Base-by-base conservation (phyloP, 2,329 filamentous ascomycete genomes). In the Zasmidium citrigriseum region DNA sequence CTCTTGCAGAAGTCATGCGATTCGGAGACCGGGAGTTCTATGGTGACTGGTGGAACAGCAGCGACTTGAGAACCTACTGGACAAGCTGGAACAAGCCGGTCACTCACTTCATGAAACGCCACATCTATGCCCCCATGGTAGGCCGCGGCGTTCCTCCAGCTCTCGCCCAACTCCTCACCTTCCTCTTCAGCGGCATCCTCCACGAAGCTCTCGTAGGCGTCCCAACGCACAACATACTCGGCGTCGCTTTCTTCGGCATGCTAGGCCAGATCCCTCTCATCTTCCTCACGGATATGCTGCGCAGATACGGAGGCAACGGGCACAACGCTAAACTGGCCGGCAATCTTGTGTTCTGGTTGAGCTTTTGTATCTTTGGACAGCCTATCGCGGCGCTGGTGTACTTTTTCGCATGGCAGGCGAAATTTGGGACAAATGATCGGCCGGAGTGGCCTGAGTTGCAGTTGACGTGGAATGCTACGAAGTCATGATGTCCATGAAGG, bases 371-470 rank as follows among this genome's bases (percentile, higher is more conserved):
- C 2, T 89, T 99, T 12, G 95, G 95, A 2, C 95, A 99, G 79
- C 95, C 95, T 0, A 84, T 98, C 67, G 95, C 91, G 1, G 93
- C 91, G 0, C 78, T 99, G 60, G 82, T 96, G 73, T 99, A 99
- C 75, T 99, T 97, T 75, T 98, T 98, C 73, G 93, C 93, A 1
- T 99, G 95, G 93, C 93, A 98, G 77, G 91, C 91, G 55, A 98
- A 98, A 78, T 97, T 96, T 72, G 95, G 95, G 3, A 57, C 46
- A 10, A 57, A 58, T 12, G 55, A 54, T 27, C 53, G 61, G 25
- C 66, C 58, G 20, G 63, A 62, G 34, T 70, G 67, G 67, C 66
- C 67, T 49, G 59, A 63, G 49, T 48, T 65, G 46, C 55, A 60
- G 38, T 48, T 61, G 54, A 51, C 45, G 2, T 23, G 23, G 20